A percentile compares a stretch with the other conserved stretches of the same genome.
Evolutionary conservation across 2,329 filamentous ascomycete genomes (phyloP).

Genomic region (Helicocarpus griseus): DNA sequence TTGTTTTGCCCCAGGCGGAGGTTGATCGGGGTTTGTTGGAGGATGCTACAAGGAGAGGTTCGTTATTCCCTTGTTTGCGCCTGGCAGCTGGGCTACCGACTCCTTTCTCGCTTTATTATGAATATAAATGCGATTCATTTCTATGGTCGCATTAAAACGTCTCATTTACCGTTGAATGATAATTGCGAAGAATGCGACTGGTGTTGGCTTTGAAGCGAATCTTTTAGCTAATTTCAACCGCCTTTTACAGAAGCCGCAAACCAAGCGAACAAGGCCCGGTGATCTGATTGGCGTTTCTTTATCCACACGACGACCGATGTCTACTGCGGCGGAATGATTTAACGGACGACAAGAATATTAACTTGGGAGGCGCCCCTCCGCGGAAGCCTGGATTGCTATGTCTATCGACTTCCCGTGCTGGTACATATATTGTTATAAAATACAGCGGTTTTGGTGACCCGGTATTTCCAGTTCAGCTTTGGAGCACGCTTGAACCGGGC

Average conservation of each 20-base stretch:
- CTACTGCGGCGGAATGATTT: conserved; percentile 10
- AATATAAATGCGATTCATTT: too few species aligned
- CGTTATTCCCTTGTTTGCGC: conserved; percentile 13
- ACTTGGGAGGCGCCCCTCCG: neutral
- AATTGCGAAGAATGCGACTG: too few species aligned
- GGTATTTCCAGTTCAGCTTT: too few species aligned
- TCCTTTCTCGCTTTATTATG: too few species aligned
- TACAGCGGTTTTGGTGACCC: too few species aligned
- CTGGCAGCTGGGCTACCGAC: too few species aligned
- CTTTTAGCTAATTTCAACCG: conserved; percentile 6
- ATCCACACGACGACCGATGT: conserved; percentile 5
- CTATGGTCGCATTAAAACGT: too few species aligned
- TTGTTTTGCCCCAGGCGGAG: conserved; percentile 70
- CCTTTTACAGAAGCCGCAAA: conserved; percentile 38
- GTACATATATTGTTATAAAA: too few species aligned
- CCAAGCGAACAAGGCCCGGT: conserved; percentile 41
- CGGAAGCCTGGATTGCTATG: neutral
- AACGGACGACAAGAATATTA: neutral
- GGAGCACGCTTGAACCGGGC: too few species aligned
- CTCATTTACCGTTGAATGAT: too few species aligned
- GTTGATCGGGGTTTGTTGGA: conserved; percentile 82
- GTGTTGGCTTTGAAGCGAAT: too few species aligned
- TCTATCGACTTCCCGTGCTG: neutral
- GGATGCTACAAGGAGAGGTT: conserved; percentile 82
- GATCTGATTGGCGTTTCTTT: conserved; percentile 15